Conservation (phyloP, 2,329 filamentous ascomycete genomes). For the Trichothecium sympodiale region DNA sequence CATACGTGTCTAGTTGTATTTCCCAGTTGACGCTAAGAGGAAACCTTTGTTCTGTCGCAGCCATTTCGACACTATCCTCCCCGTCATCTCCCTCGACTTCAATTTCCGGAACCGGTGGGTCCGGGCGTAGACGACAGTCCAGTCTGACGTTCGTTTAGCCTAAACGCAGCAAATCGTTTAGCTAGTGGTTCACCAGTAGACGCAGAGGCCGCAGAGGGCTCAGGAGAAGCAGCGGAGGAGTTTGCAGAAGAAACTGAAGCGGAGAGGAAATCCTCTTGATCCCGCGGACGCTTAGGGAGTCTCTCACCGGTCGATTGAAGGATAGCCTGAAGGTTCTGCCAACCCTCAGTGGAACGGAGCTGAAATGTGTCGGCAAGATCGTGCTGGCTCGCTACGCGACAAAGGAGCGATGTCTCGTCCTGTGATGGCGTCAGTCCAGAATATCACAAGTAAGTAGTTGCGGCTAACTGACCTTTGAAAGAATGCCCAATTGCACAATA, state of each 20-base stretch:
- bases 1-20: no score
- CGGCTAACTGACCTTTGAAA: conserved; percentile 61
- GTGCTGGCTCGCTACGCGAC: conserved; percentile 71
- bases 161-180: conserved; percentile 58
- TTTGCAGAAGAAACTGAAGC: conserved; percentile 8
- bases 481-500: conserved; percentile 66
- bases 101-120: no score
- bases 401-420: conserved; percentile 84
- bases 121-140: no score
- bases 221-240: conserved; percentile 11
- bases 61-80: no score
- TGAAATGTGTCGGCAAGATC: conserved; percentile 73
- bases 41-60: no score
- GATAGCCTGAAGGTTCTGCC: conserved; percentile 88
- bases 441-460: conserved; percentile 4
- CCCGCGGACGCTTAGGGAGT: conserved; percentile 62
- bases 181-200: conserved; percentile 41
- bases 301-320: conserved; percentile 96
- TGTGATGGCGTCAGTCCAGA: conserved; percentile 24
- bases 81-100: no score
- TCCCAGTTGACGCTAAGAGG: no score
- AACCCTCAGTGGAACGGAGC: conserved; percentile 77
- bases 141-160: conserved; percentile 35
- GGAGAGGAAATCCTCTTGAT: conserved; percentile 21
- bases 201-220: conserved; percentile 14